Conservation (phyloP, 2,329 filamentous ascomycete species). For the Acrocalymma vagum region DNA sequence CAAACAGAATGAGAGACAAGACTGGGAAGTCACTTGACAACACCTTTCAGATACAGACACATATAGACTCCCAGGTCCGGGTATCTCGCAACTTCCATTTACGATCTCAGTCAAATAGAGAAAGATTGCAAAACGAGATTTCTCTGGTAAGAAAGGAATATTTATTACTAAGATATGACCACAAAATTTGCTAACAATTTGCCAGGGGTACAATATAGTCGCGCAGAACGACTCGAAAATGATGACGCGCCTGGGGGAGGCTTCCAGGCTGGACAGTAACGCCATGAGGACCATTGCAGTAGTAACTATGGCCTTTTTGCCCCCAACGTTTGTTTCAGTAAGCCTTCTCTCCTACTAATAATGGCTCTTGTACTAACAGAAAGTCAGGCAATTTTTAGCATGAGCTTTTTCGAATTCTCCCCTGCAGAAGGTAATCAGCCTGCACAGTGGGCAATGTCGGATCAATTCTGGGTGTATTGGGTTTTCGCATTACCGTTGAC, state of each 20-base stretch:
- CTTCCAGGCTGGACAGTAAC: constrained; percentile 20
- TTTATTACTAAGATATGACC: background rate
- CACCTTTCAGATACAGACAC: background rate
- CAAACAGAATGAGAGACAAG: background rate
- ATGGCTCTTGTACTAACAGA: constrained; percentile 1
- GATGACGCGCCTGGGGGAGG: constrained; percentile 22
- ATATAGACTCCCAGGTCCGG: constrained; percentile 14
- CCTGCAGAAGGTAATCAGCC: constrained; percentile 4
- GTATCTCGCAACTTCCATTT: constrained; percentile 16
- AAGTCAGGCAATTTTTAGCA: constrained; percentile 29
- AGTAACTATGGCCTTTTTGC: constrained; percentile 29
- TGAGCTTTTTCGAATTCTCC: constrained; percentile 28
- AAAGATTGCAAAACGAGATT: constrained; percentile 27
- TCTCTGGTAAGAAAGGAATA: constrained; percentile 11
- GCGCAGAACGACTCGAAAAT: constrained; percentile 24
- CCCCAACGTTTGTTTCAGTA: constrained; percentile 28
- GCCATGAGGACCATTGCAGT: constrained; percentile 26
- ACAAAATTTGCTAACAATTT: constrained; percentile 4
- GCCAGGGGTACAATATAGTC: constrained; percentile 25
- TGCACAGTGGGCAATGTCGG: constrained; percentile 20
- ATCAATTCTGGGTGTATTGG: constrained; percentile 31
- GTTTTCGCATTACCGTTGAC: constrained; percentile 25
- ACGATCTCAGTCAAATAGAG: constrained; percentile 23
- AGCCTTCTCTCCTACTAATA: background rate
- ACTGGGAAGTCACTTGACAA: background rate